Conservation (phyloP, 169 alveolate species). For the Plasmodium yoelii region DNA sequence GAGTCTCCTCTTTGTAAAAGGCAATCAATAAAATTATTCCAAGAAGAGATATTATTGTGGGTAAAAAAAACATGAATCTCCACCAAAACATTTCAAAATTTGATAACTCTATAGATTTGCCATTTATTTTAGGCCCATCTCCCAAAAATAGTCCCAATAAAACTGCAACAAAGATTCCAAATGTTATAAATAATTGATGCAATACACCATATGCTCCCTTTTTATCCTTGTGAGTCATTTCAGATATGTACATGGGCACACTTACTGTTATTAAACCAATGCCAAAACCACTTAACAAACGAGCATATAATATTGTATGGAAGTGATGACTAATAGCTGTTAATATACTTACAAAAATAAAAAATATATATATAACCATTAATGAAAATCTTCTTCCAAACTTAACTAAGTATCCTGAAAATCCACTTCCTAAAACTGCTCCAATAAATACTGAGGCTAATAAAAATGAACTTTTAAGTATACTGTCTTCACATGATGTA, state of each 20-base stretch:
- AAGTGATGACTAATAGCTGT: conserved; percentile 80
- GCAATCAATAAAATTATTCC: conserved; percentile 72
- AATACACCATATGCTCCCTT: conserved; percentile 86
- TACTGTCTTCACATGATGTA: conserved; percentile 30
- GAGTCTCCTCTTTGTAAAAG: conserved; percentile 82
- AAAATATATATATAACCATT: conserved; percentile 75
- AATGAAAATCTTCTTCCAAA: conserved; percentile 81
- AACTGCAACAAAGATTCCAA: conserved; percentile 87
- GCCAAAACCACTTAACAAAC: conserved; percentile 87
- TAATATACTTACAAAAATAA: conserved; percentile 77
- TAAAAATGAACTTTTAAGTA: conserved; percentile 73
- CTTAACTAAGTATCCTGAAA: conserved; percentile 77
- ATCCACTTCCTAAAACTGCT: conserved; percentile 82
- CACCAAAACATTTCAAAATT: conserved; percentile 76
- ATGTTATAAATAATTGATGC: conserved; percentile 86
- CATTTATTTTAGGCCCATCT: conserved; percentile 21
- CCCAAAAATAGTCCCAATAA: conserved; percentile 84
- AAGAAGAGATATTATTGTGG: conserved; percentile 72
- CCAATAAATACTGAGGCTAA: conserved; percentile 82
- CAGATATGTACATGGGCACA: conserved; percentile 88
- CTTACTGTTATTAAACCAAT: conserved; percentile 87
- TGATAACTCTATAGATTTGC: background rate
- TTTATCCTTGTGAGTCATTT: conserved; percentile 84
- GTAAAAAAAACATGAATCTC: conserved; percentile 82
- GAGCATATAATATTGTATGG: conserved; percentile 82